Percentiles rank a stretch among this genome's conserved stretches.
These are phyloP conservation scores for Radiomyces spectabilis DNA, from an alignment of 192 early-diverging fungal genomes.

Conservation along the genomic window DNA sequence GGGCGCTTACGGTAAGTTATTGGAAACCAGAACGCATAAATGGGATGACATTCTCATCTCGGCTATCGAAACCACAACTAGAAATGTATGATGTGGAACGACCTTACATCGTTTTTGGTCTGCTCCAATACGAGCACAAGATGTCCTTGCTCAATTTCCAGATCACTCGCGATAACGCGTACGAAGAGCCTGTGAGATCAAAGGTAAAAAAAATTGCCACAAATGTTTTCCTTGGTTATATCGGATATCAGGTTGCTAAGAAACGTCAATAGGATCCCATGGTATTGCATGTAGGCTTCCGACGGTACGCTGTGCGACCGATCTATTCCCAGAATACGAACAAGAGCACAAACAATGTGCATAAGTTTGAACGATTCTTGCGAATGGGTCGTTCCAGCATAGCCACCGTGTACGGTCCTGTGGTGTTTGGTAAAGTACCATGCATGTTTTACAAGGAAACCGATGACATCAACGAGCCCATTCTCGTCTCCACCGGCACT, in stretches of 20 bases:
- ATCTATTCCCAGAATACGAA: conserved; percentile 85
- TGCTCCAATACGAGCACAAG: conserved; percentile 85
- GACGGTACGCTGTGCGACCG: conserved; percentile 78
- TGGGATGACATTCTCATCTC: no score
- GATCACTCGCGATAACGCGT: conserved; percentile 64
- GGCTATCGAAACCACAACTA: no score
- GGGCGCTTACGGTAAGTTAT: conserved; percentile 36
- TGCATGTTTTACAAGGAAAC: conserved; percentile 73
- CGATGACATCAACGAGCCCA: conserved; percentile 45
- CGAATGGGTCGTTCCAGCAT: conserved; percentile 63
- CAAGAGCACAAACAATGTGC: conserved; percentile 81
- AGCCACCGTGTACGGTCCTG: conserved; percentile 87
- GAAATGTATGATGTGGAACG: conserved; percentile 39
- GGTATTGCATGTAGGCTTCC: conserved; percentile 82
- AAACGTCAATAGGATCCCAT: conserved; percentile 56
- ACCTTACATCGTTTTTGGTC: conserved; percentile 49
- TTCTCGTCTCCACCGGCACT: conserved; percentile 74
- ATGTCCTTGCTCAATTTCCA: conserved; percentile 81
- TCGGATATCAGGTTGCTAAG: no score
- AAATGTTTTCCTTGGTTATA: neutral
- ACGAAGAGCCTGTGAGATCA: conserved; percentile 75
- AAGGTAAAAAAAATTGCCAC: conserved; percentile 38
- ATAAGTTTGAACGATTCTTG: conserved; percentile 93
- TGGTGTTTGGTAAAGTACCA: conserved; percentile 83
- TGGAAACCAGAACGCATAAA: no score